Percentiles rank a stretch among this genome's conserved stretches.
These are phyloP conservation scores for Thalassiosira gravida DNA, from an alignment of 352 stramenopile species.

Conservation along the genomic window DNA sequence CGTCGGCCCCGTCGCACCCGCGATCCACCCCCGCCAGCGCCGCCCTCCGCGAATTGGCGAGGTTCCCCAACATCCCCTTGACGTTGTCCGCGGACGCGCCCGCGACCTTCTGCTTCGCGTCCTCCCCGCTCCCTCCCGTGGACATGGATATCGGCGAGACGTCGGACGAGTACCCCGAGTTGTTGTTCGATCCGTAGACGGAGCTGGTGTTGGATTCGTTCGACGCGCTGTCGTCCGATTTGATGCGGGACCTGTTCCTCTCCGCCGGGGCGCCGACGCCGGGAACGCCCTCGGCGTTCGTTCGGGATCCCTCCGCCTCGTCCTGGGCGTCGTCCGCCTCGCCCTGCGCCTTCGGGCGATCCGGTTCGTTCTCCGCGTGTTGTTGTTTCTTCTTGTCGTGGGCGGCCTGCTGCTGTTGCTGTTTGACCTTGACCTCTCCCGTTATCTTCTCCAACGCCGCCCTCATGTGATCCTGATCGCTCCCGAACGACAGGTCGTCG, in stretches of 20 bases:
- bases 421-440: neutral
- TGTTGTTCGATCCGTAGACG: conserved; percentile 32
- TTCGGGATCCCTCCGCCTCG: too few relatives aligned
- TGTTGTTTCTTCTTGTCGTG: too few relatives aligned
- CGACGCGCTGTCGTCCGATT: conserved; percentile 39
- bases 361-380: too few relatives aligned
- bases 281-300: too few relatives aligned
- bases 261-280: too few relatives aligned
- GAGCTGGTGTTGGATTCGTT: conserved; percentile 63
- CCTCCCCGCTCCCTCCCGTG: conserved; percentile 12
- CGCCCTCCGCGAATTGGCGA: conserved; percentile 18
- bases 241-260: neutral
- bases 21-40: conserved; percentile 5
- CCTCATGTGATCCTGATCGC: conserved; percentile 9
- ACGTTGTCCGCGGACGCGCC: neutral
- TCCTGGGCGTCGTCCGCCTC: too few relatives aligned
- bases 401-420: too few relatives aligned
- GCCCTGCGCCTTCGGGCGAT: too few relatives aligned
- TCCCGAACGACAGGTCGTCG: conserved; percentile 24
- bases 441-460: neutral
- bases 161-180: conserved; percentile 27
- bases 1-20: conserved; percentile 34
- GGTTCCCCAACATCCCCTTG: conserved; percentile 39
- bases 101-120: conserved; percentile 8
- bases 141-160: conserved; percentile 52